phyloP scores from a whole-genome alignment of 2,329 filamentous ascomycete genomes.

The Colletotrichum destructivum region DNA sequence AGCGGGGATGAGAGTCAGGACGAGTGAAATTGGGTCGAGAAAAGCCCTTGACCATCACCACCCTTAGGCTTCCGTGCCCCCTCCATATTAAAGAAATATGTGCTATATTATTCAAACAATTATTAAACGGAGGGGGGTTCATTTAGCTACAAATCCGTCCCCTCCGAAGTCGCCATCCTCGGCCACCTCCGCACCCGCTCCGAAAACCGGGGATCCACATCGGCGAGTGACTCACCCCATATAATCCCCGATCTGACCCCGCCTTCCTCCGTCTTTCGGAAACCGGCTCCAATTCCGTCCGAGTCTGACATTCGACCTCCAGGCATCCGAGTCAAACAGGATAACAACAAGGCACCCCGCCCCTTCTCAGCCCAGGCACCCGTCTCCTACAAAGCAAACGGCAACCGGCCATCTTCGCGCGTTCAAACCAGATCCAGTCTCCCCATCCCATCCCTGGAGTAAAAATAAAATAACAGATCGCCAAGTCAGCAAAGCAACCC shows the following conservation, averaged over 20 bases:
- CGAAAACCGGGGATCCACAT: constrained; percentile 17
- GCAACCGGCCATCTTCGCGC: neutral
- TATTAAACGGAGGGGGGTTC: too few relatives aligned
- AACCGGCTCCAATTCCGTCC: neutral
- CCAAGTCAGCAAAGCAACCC: neutral
- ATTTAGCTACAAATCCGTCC: too few relatives aligned
- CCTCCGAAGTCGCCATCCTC: neutral
- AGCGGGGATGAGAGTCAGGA: too few relatives aligned
- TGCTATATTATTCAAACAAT: too few relatives aligned
- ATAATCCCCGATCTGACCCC: neutral
- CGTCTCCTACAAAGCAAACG: neutral
- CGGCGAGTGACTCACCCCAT: constrained; percentile 4
- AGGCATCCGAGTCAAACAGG: constrained; percentile 15
- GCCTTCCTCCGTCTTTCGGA: constrained; percentile 9
- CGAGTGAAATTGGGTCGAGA: too few relatives aligned
- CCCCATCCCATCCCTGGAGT: too few relatives aligned
- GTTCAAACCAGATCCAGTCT: too few relatives aligned
- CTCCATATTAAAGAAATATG: too few relatives aligned
- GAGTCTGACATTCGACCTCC: constrained; percentile 28
- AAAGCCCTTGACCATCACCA: too few relatives aligned
- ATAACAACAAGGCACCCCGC: neutral
- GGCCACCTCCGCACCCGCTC: constrained; percentile 8
- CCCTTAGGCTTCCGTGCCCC: too few relatives aligned
- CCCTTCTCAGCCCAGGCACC: constrained; percentile 7
- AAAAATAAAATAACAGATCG: too few relatives aligned